These are phyloP conservation scores for Yarrowia alimentaria DNA, from an alignment of 805 yeast genomes.

Conservation along the genomic window DNA sequence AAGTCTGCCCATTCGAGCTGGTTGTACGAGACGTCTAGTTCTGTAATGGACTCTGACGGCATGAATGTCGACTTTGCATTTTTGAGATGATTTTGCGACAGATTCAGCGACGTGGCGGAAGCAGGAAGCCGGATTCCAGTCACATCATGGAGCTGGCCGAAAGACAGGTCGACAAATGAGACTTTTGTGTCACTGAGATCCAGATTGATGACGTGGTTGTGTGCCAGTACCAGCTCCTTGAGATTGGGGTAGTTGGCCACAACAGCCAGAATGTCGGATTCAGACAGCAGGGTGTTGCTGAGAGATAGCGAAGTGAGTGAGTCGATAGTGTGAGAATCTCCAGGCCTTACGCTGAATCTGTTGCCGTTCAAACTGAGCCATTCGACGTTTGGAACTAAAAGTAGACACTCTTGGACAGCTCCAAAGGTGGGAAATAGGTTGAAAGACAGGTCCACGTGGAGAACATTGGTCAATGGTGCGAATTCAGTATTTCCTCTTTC, in stretches of 20 bases:
- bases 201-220: neutral
- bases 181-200: neutral
- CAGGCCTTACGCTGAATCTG: neutral
- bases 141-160: neutral
- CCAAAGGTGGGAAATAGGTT: neutral
- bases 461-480: neutral
- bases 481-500: neutral
- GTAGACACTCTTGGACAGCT: neutral
- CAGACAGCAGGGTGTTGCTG: neutral
- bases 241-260: neutral
- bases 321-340: neutral
- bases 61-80: neutral
- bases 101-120: neutral
- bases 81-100: neutral
- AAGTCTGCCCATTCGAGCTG: slow-evolving; percentile 8
- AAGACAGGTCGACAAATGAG: neutral
- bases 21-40: slow-evolving; percentile 3
- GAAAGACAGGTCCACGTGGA: slow-evolving; percentile 6
- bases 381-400: neutral
- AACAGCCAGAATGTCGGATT: neutral
- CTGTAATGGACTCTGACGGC: neutral
- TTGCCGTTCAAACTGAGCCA: slow-evolving; percentile 7
- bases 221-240: slow-evolving; percentile 7
- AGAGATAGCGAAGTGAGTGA: slow-evolving; percentile 3
- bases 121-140: neutral